A percentile compares a stretch with the other conserved stretches of the same genome.
These are phyloP conservation scores for Melastoma malabathricum DNA, from an alignment of 345 rosid genomes.

Conservation along the genomic window DNA sequence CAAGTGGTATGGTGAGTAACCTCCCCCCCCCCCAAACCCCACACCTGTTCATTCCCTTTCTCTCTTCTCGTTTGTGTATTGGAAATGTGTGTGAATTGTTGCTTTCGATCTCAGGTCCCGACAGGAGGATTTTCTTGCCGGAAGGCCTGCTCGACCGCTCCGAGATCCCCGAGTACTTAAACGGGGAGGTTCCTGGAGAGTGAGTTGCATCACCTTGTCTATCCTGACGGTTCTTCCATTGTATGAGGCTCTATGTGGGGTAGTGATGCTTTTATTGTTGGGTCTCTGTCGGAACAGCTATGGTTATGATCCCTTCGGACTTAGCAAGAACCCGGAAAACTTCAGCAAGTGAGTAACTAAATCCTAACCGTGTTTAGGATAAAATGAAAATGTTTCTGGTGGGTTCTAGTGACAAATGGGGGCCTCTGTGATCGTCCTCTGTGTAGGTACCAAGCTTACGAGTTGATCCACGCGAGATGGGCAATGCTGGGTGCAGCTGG, in stretches of 20 bases:
- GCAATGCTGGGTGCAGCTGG: conserved; percentile 99
- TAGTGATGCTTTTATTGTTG: not conserved
- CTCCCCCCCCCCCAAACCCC: not conserved
- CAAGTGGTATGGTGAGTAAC: conserved; percentile 91
- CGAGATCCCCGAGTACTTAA: conserved; percentile 91
- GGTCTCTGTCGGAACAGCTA: conserved; percentile 34
- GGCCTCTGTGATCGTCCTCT: not conserved
- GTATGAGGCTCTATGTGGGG: not conserved
- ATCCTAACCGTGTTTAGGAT: no score
- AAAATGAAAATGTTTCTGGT: no score
- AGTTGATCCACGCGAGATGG: conserved; percentile 90
- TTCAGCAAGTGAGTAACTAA: conserved; percentile 55
- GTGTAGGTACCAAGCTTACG: conserved; percentile 76
- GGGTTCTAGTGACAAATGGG: no score
- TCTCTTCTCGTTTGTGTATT: not conserved
- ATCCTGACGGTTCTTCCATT: not conserved
- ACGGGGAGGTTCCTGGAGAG: conserved; percentile 96
- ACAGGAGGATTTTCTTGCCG: conserved; percentile 90
- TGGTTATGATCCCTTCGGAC: conserved; percentile 95
- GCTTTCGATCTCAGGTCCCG: conserved; percentile 49
- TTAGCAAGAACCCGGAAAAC: conserved; percentile 85
- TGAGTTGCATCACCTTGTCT: conserved; percentile 18
- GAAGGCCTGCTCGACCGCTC: conserved; percentile 90
- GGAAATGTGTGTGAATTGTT: not conserved
- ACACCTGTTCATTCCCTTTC: not conserved